phyloP scores from a whole-genome alignment of 345 rosid species.

The Populus pruinosa region DNA sequence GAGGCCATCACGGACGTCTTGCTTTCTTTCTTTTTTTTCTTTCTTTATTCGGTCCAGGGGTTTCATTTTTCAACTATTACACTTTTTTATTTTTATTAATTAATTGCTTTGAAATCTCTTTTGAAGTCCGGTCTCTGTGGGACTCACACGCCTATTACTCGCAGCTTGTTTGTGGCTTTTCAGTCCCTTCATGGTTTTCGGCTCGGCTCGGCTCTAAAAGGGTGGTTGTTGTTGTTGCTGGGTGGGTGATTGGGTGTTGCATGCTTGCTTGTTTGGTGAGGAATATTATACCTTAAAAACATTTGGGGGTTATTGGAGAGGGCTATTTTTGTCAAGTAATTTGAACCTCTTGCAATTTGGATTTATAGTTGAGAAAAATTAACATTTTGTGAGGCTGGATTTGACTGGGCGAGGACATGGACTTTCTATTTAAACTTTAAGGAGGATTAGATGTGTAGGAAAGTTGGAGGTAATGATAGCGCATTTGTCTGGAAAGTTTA shows the following conservation, averaged over 20 bases:
- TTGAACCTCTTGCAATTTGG: background rate
- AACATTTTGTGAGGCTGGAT: background rate
- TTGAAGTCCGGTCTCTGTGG: slow-evolving; percentile 34
- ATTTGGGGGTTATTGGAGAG: background rate
- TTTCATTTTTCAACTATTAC: slow-evolving; percentile 12
- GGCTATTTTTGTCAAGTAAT: background rate
- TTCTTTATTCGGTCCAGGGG: background rate
- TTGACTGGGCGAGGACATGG: background rate
- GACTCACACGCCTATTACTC: slow-evolving; percentile 37
- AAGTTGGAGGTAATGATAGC: background rate
- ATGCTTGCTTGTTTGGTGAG: slow-evolving; percentile 3
- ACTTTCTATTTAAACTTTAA: background rate
- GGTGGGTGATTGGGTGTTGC: background rate
- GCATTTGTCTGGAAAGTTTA: background rate
- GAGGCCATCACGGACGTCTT: slow-evolving; percentile 49
- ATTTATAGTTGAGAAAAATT: background rate
- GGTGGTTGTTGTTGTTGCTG: background rate
- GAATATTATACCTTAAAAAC: background rate
- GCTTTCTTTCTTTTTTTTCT: slow-evolving; percentile 13
- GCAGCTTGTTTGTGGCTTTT: slow-evolving; percentile 15
- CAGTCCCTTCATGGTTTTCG: background rate
- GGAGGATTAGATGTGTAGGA: background rate
- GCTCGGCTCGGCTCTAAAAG: slow-evolving; percentile 21
- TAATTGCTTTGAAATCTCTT: slow-evolving; percentile 20
- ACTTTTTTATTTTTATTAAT: background rate